phyloP scores from a whole-genome alignment of 257 asterid species.

The Solanum rostratum region DNA sequence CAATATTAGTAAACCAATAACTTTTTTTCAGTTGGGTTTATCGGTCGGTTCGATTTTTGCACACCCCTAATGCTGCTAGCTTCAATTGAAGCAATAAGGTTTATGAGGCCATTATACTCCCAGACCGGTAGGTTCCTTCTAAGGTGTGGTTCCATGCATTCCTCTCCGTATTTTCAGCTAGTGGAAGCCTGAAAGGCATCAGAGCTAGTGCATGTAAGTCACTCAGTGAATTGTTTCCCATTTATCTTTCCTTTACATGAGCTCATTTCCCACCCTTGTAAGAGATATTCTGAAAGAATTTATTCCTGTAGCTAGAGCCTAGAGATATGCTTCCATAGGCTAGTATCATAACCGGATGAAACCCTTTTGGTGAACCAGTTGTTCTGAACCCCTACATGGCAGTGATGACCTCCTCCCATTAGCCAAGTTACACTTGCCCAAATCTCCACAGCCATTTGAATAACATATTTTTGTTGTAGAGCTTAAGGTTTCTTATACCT shows the following conservation, averaged over 20 bases:
- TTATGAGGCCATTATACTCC: background rate
- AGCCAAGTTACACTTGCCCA: background rate
- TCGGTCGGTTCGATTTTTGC: no score
- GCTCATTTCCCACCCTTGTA: background rate
- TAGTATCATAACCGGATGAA: background rate
- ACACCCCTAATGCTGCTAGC: background rate
- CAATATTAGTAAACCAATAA: no score
- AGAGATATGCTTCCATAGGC: background rate
- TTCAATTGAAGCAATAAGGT: background rate
- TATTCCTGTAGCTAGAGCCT: background rate
- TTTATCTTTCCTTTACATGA: background rate
- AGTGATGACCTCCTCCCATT: background rate
- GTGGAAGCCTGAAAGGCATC: background rate
- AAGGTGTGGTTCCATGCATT: background rate
- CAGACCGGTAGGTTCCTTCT: background rate
- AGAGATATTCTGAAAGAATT: background rate
- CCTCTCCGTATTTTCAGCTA: background rate
- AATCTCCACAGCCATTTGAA: background rate
- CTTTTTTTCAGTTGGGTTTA: no score
- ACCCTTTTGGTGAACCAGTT: background rate
- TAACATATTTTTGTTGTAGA: background rate
- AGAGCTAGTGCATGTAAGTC: background rate
- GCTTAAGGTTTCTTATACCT: background rate
- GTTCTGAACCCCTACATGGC: background rate
- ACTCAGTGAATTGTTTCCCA: background rate